A percentile compares a stretch with the other conserved stretches of the same genome.
Evolutionary conservation across 257 asterid species (phyloP).

Genomic region (Dorcoceras hygrometricum): DNA sequence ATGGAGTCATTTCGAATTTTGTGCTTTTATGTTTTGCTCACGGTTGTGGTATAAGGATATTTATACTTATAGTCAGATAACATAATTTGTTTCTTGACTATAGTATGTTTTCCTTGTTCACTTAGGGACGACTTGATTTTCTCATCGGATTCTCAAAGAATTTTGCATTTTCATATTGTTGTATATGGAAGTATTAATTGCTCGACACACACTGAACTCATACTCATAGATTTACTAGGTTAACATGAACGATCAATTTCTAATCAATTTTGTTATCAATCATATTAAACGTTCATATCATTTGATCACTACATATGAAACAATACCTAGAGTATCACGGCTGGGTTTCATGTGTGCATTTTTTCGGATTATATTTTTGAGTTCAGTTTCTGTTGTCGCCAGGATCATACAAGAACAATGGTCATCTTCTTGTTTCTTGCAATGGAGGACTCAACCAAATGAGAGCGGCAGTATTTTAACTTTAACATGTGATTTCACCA

Average conservation of each 20-base stretch:
- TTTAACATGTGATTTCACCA: neutral
- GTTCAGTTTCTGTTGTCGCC: slow-evolving; percentile 10
- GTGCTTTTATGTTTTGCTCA: neutral
- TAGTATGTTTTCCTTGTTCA: neutral
- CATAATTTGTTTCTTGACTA: slow-evolving; percentile 1
- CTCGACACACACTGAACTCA: too few species aligned
- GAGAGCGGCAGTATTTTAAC: slow-evolving; percentile 67
- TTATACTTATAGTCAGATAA: slow-evolving; percentile 12
- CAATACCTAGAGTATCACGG: neutral
- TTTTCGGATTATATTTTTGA: neutral
- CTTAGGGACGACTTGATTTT: too few species aligned
- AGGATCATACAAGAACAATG: slow-evolving; percentile 63
- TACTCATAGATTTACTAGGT: too few species aligned
- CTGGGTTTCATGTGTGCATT: neutral
- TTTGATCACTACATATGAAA: neutral
- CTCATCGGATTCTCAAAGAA: too few species aligned
- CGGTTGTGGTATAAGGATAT: slow-evolving; percentile 1
- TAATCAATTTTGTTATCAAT: neutral
- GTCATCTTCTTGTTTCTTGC: slow-evolving; percentile 75
- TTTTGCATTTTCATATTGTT: too few species aligned
- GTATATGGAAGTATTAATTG: too few species aligned
- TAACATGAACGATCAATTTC: neutral
- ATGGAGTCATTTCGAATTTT: slow-evolving; percentile 11
- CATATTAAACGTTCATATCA: neutral
- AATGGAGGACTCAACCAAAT: slow-evolving; percentile 80